Conservation (phyloP, 768 basidiomycete species). For the Lepiota brunneoincarnata region DNA sequence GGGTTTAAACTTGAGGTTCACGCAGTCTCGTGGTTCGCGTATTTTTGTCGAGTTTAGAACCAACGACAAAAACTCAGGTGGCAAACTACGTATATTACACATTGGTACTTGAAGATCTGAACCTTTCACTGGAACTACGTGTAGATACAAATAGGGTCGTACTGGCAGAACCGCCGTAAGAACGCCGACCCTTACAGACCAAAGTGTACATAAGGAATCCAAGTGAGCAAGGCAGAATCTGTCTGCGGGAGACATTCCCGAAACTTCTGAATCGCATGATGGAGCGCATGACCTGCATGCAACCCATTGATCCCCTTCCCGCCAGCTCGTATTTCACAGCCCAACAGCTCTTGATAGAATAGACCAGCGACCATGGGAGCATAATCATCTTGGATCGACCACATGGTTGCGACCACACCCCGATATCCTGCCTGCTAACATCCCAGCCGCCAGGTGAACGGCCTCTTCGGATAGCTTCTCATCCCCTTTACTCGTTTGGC, state of each 20-base stretch:
- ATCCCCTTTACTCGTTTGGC: constrained; percentile 34
- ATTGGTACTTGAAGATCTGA: no score
- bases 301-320: neutral
- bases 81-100: no score
- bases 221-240: neutral
- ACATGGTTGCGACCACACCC: constrained; percentile 35
- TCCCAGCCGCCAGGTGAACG: constrained; percentile 35
- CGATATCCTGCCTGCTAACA: constrained; percentile 27
- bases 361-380: constrained; percentile 26
- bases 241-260: neutral
- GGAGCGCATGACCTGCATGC: neutral
- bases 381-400: constrained; percentile 31
- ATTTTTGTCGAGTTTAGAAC: no score
- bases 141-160: no score
- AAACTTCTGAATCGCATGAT: constrained; percentile 6
- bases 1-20: no score
- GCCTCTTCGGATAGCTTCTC: constrained; percentile 27
- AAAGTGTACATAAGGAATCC: constrained; percentile 5
- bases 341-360: constrained; percentile 24
- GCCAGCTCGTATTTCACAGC: neutral
- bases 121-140: no score
- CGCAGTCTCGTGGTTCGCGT: no score
- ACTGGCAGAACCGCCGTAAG: no score
- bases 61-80: no score
- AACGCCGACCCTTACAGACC: neutral